phyloP scores from a whole-genome alignment of 2,329 filamentous ascomycete genomes.

The Clarireedia sp. region DNA sequence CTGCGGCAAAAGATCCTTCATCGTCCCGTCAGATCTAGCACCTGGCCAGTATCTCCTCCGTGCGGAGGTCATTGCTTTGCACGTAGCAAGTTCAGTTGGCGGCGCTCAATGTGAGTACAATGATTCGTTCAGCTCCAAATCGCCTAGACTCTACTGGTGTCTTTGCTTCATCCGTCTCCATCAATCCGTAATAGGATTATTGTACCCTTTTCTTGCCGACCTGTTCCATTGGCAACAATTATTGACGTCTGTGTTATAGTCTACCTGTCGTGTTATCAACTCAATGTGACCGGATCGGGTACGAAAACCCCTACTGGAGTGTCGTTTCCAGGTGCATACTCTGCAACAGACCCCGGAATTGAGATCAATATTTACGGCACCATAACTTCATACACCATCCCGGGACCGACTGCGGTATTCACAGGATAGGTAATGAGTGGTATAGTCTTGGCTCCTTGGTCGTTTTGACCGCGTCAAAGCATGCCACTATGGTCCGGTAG shows the following conservation, averaged over 20 bases:
- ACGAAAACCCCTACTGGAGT: not conserved
- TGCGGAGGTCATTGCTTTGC: constrained; percentile 46
- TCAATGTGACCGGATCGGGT: not conserved
- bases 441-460: not conserved
- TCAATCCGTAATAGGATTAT: too few relatives aligned
- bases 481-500: not conserved
- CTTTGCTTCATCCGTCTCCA: too few relatives aligned
- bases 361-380: constrained; percentile 36
- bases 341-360: constrained; percentile 37
- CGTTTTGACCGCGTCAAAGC: not conserved
- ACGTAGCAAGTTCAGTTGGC: constrained; percentile 37
- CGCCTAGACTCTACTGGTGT: too few relatives aligned
- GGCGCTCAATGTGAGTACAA: constrained; percentile 27
- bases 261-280: constrained; percentile 30
- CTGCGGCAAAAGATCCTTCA: constrained; percentile 41
- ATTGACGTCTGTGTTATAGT: constrained; percentile 8
- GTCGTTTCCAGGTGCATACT: not conserved
- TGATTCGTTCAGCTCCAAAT: too few relatives aligned
- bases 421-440: not conserved
- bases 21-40: constrained; percentile 42
- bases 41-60: constrained; percentile 48
- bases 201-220: too few relatives aligned
- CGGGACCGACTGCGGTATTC: constrained; percentile 23
- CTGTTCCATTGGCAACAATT: too few relatives aligned
- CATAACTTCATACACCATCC: constrained; percentile 24